Conservation (phyloP, 2,329 filamentous ascomycete genomes). For the Fusarium pseudonygamai region DNA sequence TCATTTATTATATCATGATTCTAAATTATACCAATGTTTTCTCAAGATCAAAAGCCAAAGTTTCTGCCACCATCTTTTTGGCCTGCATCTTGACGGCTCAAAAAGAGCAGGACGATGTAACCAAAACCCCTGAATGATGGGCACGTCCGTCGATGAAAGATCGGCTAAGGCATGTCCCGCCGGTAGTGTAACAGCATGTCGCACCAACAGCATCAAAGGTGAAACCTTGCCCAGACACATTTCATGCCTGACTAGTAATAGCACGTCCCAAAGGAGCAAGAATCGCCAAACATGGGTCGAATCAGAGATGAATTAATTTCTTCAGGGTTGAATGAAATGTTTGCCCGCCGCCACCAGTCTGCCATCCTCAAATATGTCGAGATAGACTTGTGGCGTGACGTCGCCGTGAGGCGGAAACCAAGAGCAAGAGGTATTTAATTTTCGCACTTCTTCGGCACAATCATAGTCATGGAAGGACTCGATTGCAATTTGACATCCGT, state of each 20-base stretch:
- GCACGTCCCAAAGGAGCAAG: slow-evolving; percentile 2
- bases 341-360: slow-evolving; percentile 44
- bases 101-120: slow-evolving; percentile 28
- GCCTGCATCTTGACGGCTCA: slow-evolving; percentile 12
- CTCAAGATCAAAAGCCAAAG: not conserved
- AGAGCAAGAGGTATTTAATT: slow-evolving; percentile 60
- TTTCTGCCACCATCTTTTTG: not conserved
- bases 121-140: slow-evolving; percentile 16
- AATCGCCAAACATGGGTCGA: not conserved
- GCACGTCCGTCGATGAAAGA: slow-evolving; percentile 9
- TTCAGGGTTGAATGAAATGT: slow-evolving; percentile 31
- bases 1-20: not conserved
- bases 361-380: slow-evolving; percentile 11
- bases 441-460: slow-evolving; percentile 99
- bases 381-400: slow-evolving; percentile 38
- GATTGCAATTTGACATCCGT: slow-evolving; percentile 99
- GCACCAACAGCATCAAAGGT: slow-evolving; percentile 1
- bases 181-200: not conserved
- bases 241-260: slow-evolving; percentile 6
- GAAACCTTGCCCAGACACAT: slow-evolving; percentile 25
- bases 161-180: slow-evolving; percentile 12
- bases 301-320: slow-evolving; percentile 15
- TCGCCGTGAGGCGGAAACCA: slow-evolving; percentile 42
- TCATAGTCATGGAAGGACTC: slow-evolving; percentile 82
- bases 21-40: not conserved